Evolutionary conservation across 176 grass and related monocot species (phyloP), one percentile per base, ranked within the genome.

Genomic region (Alloteropsis semialata): DNA sequence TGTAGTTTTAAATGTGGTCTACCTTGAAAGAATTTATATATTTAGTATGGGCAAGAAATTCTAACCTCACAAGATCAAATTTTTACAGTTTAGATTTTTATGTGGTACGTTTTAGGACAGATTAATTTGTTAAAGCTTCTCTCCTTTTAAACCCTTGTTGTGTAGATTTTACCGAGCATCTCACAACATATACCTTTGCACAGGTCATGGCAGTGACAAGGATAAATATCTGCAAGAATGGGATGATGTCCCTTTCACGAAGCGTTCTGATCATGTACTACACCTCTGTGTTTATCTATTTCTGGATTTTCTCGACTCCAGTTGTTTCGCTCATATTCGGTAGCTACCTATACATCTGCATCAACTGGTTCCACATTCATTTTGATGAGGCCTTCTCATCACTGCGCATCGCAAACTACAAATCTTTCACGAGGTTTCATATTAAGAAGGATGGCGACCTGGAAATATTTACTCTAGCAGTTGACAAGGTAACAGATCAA

Each of bases 371-470:
- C 65, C 88, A 98, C 45, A 86, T 98, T 86, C 90, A 98, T 45
- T 98, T 98, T 76, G 96, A 98, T 63, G 96, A 98, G 89, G 96
- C 96, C 36, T 98, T 98, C 79, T 98, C 96, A 19, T 98, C 96
- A 8, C 71, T 98, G 17, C 96, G 92, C 44, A 98, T 98, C 21
- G 96, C 96, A 56, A 98, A 98, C 85, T 98, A 92, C 78, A 98
- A 98, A 88, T 89, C 96, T 11, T 91, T 98, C 81, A 98, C 92
- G n/a, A 89, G 95, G 48, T 98, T 98, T 72, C 95, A 93, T 72
- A 87, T 98, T 63, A 95, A 89, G 30, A 83, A 86, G 78, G 69
- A 88, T 57, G 95, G 95, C 14, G 84, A 95, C 78, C 88, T 98
- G 27, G 95, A 98, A 87, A 84, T 91, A 70, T 95, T 95, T 77